Evolutionary conservation across 345 rosid genomes (phyloP).

Genomic region (Populus pruinosa): DNA sequence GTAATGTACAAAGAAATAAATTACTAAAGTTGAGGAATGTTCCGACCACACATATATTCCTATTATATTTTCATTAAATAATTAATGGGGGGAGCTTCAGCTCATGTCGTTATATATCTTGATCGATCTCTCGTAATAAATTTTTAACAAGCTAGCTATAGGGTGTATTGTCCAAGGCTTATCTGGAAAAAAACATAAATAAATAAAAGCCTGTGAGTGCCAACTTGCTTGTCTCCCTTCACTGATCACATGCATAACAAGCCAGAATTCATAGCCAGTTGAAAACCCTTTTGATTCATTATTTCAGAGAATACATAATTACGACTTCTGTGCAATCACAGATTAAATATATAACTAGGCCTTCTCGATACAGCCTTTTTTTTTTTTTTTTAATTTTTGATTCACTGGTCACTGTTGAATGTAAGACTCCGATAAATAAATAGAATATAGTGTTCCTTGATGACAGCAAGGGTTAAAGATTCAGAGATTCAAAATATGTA

Average conservation of each 20-base stretch:
- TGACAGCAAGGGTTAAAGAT: background rate
- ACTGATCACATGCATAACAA: too few relatives aligned
- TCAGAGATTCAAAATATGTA: background rate
- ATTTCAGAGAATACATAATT: background rate
- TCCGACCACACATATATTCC: background rate
- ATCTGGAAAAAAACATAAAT: too few relatives aligned
- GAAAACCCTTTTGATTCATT: background rate
- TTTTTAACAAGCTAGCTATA: too few relatives aligned
- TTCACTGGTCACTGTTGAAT: background rate
- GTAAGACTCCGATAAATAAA: background rate
- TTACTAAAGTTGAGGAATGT: conserved; percentile 7
- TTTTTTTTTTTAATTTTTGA: background rate
- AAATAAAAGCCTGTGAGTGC: too few relatives aligned
- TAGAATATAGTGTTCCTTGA: background rate
- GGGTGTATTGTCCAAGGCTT: too few relatives aligned
- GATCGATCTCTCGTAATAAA: too few relatives aligned
- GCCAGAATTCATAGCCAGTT: background rate
- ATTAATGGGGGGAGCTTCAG: background rate
- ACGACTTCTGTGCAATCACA: background rate
- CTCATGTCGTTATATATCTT: too few relatives aligned
- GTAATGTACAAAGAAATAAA: background rate
- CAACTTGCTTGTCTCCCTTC: too few relatives aligned
- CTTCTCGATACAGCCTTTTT: background rate
- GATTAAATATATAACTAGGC: background rate
- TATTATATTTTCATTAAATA: background rate